Base-by-base conservation (phyloP, 768 basidiomycete species). In the Pseudohyphozyma bogoriensis region DNA sequence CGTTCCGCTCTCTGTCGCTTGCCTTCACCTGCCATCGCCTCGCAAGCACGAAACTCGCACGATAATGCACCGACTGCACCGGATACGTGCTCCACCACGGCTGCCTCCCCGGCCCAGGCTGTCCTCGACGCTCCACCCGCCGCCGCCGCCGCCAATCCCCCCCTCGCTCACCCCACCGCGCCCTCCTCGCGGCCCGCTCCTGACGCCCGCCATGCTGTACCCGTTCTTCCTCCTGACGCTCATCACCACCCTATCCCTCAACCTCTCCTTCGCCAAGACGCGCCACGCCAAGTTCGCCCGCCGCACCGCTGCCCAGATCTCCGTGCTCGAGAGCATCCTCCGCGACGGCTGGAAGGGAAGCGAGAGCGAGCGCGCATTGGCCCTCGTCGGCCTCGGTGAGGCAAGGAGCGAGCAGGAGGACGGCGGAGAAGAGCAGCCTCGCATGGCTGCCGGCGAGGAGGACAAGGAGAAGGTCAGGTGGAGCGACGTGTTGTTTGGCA, bases 401-500 rank as follows among this genome's bases (percentile, higher is more conserved):
- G 69, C 61, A 5, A 58, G 55, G 33, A 59, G 58, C 18, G 62
- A 62, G 37, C 59, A 47, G 15, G 64, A 53, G 28, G 53, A 60
- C 18, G 42, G 15, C n/a, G n/a, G n/a, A n/a, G n/a, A n/a, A n/a
- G n/a, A n/a, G n/a, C n/a, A n/a, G n/a, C n/a, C n/a, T n/a, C n/a
- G n/a, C n/a, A n/a, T n/a, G n/a, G n/a, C n/a, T n/a, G n/a, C n/a
- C n/a, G n/a, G n/a, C n/a, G n/a, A n/a, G 15, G 28, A 16, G n/a
- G 26, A 39, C 55, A 40, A 33, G 31, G 32, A 47, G 53, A 59
- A 20, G 18, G 31, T 54, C 31, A 7, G 28, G 36, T 75, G 73
- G 74, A 61, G 35, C 2, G 73, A 74, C 58, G 72, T 73, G 3
- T 56, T 75, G 13, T 72, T 75, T 46, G 74, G 74, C 22, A 69